A percentile compares a stretch with the other conserved stretches of the same genome.
Evolutionary conservation across 106 monocot genomes (phyloP).

Genomic region (Iris macrosiphon): DNA sequence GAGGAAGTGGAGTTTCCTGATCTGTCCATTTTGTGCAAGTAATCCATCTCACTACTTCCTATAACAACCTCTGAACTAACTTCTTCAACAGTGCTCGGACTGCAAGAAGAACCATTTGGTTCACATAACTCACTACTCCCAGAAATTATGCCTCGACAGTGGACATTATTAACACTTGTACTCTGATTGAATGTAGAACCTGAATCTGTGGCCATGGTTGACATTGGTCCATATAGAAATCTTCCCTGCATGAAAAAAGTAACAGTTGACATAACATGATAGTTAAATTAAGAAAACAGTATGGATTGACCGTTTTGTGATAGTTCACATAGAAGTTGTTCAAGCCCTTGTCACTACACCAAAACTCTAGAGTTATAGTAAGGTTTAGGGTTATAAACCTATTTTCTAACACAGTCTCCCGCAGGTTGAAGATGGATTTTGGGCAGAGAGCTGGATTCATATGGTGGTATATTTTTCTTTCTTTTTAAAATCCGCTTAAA

Average conservation of each 20-base stretch:
- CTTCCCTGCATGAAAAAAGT: constrained; percentile 47
- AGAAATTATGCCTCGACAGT: constrained; percentile 4
- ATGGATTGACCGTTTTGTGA: too few relatives aligned
- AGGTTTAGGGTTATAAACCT: too few relatives aligned
- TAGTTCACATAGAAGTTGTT: too few relatives aligned
- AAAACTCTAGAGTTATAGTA: too few relatives aligned
- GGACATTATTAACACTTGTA: constrained; percentile 6
- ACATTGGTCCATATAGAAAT: constrained; percentile 12
- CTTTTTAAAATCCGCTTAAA: too few relatives aligned
- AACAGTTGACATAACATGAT: too few relatives aligned
- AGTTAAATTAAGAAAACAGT: too few relatives aligned
- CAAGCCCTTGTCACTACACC: too few relatives aligned
- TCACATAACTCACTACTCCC: constrained; percentile 21
- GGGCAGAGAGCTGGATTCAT: too few relatives aligned
- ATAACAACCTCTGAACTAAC: constrained; percentile 21
- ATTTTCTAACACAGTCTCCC: too few relatives aligned
- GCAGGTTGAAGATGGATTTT: too few relatives aligned
- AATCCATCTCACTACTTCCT: not conserved
- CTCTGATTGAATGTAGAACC: constrained; percentile 14
- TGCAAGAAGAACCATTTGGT: constrained; percentile 8
- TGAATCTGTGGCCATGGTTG: constrained; percentile 18
- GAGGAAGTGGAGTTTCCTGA: constrained; percentile 10
- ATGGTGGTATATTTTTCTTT: too few relatives aligned
- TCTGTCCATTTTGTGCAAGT: constrained; percentile 5
- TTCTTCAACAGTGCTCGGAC: constrained; percentile 33